Evolutionary conservation across 768 basidiomycete species (phyloP).

Genomic region (Daedaleopsis sinensis): DNA sequence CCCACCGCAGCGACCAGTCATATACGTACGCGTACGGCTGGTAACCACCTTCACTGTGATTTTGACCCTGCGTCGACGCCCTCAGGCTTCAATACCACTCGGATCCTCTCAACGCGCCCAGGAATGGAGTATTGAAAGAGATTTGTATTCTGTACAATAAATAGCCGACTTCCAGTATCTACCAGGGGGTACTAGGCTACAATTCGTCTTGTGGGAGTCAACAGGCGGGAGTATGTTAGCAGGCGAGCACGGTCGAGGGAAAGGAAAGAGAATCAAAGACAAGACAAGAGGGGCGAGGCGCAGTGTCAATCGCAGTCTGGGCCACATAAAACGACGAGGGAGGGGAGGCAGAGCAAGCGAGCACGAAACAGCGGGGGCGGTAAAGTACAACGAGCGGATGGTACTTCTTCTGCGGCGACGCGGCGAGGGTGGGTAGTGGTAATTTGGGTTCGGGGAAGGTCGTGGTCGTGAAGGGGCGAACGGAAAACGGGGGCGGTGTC

Average conservation of each 20-base stretch:
- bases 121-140: background rate
- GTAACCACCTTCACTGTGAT: no score
- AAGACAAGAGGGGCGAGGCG: background rate
- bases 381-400: conserved; percentile 4
- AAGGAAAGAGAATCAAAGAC: background rate
- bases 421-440: background rate
- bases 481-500: background rate
- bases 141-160: conserved; percentile 23
- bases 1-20: no score
- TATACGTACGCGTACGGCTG: no score
- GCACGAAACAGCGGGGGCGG: conserved; percentile 2
- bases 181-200: conserved; percentile 27
- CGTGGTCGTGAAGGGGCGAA: background rate
- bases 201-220: conserved; percentile 12
- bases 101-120: no score
- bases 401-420: conserved; percentile 3
- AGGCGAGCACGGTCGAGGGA: conserved; percentile 2
- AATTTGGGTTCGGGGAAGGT: background rate
- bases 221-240: background rate
- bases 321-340: background rate
- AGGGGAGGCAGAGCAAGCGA: background rate
- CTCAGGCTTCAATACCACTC: no score
- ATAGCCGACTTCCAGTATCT: conserved; percentile 25
- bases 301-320: conserved; percentile 1
- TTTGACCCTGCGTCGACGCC: no score